These are phyloP conservation scores for Pisolithus marmoratus DNA, from an alignment of 768 basidiomycete species.

Conservation along the genomic window DNA sequence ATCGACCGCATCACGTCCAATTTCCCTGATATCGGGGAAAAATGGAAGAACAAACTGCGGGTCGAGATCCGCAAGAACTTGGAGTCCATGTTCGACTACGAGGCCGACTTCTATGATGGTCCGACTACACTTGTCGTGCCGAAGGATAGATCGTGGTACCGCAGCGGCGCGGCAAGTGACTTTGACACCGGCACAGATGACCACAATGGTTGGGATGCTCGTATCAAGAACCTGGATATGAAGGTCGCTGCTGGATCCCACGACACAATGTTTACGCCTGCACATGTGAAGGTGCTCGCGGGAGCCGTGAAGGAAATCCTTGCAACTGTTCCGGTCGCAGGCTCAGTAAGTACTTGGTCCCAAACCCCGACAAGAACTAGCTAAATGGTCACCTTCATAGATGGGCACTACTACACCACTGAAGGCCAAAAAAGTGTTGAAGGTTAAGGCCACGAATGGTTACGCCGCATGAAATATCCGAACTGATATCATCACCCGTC, in stretches of 20 bases:
- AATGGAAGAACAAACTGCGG: constrained; percentile 25
- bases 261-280: constrained; percentile 29
- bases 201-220: constrained; percentile 26
- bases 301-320: constrained; percentile 17
- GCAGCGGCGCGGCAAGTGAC: constrained; percentile 22
- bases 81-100: constrained; percentile 29
- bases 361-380: not conserved
- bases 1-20: constrained; percentile 26
- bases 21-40: constrained; percentile 28
- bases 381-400: not conserved
- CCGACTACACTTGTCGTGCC: constrained; percentile 23
- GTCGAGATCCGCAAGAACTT: constrained; percentile 28
- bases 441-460: not conserved
- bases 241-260: constrained; percentile 22
- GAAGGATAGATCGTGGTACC: constrained; percentile 29
- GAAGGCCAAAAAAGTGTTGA: not conserved
- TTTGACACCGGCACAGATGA: constrained; percentile 27
- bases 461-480: too few relatives aligned
- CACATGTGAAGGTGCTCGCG: constrained; percentile 25
- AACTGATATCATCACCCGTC: too few relatives aligned
- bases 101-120: constrained; percentile 20
- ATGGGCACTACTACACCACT: not conserved
- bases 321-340: not conserved
- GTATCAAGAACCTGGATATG: constrained; percentile 22
- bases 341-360: not conserved